Conservation (phyloP, 2,329 filamentous ascomycete genomes). For the Colletotrichum cordylinicola region DNA sequence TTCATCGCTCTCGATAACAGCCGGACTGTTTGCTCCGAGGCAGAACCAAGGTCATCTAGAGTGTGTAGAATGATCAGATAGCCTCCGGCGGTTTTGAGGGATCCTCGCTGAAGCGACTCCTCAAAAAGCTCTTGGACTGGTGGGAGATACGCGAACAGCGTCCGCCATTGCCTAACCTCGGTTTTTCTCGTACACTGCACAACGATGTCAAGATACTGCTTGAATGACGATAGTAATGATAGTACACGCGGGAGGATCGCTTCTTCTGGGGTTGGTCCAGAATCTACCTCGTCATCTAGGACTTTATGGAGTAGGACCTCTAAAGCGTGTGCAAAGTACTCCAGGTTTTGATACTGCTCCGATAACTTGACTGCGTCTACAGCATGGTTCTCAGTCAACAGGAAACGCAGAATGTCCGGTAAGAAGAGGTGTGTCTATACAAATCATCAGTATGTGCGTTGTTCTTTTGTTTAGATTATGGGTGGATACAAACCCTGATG, state of each 20-base stretch:
- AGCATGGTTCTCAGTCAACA: constrained; percentile 78
- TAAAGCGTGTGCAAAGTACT: constrained; percentile 91
- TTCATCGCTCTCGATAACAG: constrained; percentile 81
- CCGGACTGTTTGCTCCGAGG: constrained; percentile 79
- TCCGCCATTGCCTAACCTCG: constrained; percentile 92
- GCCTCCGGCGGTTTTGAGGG: constrained; percentile 92
- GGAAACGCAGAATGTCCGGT: constrained; percentile 82
- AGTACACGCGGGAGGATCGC: constrained; percentile 69
- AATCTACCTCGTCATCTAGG: constrained; percentile 91
- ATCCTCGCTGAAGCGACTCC: constrained; percentile 83
- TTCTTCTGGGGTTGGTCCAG: constrained; percentile 65
- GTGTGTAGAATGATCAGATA: constrained; percentile 96
- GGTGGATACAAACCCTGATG: constrained; percentile 82
- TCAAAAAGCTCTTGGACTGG: constrained; percentile 93
- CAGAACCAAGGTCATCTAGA: constrained; percentile 71
- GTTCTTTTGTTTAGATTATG: constrained; percentile 87
- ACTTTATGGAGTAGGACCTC: constrained; percentile 93
- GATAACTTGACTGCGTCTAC: constrained; percentile 82
- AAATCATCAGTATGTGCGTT: constrained; percentile 43
- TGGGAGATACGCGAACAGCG: constrained; percentile 89
- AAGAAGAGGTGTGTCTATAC: constrained; percentile 90
- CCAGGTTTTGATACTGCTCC: constrained; percentile 83
- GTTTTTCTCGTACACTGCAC: constrained; percentile 98
- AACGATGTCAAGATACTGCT: constrained; percentile 90
- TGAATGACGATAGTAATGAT: constrained; percentile 73